Conservation (phyloP, 1,284 basidiomycete genomes). For the Bondarzewia mesenterica region DNA sequence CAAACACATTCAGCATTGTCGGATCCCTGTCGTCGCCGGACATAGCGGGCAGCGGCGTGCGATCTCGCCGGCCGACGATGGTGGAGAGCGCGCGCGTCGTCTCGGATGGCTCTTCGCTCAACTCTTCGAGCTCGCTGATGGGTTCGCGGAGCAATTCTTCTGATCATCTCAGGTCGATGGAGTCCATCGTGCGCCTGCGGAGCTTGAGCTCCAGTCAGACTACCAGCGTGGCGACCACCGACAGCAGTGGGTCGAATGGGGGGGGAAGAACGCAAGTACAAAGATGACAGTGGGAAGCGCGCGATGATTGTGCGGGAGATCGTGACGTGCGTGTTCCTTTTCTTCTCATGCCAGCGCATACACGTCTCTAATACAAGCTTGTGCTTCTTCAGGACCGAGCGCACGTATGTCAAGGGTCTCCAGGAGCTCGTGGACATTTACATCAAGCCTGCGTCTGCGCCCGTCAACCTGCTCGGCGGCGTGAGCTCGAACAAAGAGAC, state of each 20-base stretch:
- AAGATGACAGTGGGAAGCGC: conserved; percentile 80
- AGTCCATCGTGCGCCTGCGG: conserved; percentile 48
- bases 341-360: conserved; percentile 1
- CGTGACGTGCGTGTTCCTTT: conserved; percentile 26
- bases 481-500: conserved; percentile 75
- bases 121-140: conserved; percentile 17
- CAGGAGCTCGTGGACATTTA: conserved; percentile 95
- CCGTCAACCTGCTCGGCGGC: conserved; percentile 61
- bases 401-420: conserved; percentile 90
- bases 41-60: conserved; percentile 24
- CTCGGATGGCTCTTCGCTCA: conserved; percentile 30
- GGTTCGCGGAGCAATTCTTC: conserved; percentile 33
- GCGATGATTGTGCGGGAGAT: conserved; percentile 80
- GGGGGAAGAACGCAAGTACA: conserved; percentile 73
- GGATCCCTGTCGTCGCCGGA: conserved; percentile 29
- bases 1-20: conserved; percentile 42
- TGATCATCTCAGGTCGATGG: conserved; percentile 52
- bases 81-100: conserved; percentile 46
- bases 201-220: conserved; percentile 56
- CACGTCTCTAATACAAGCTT: conserved; percentile 12
- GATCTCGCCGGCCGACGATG: conserved; percentile 58
- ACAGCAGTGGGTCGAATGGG: conserved; percentile 51
- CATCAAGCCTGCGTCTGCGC: conserved; percentile 75
- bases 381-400: conserved; percentile 64
- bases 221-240: conserved; percentile 64